Percentiles rank a stretch among this genome's conserved stretches.
These are phyloP conservation scores for Leersia perrieri DNA, from an alignment of 176 grass and related monocot genomes.

Conservation along the genomic window DNA sequence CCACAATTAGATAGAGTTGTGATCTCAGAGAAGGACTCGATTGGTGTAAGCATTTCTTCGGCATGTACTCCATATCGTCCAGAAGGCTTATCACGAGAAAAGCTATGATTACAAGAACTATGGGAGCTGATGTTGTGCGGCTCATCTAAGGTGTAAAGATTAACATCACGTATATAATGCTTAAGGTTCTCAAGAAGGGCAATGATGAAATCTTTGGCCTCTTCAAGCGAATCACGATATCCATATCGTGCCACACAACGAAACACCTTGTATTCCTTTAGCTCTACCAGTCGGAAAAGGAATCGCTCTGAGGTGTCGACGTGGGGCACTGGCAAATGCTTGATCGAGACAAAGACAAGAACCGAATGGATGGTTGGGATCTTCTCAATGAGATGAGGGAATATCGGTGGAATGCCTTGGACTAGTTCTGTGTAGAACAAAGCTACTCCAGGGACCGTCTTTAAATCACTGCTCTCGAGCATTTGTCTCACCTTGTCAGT, in stretches of 20 bases:
- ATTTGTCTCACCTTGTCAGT: neutral
- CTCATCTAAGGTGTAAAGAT: neutral
- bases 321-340: constrained; percentile 30
- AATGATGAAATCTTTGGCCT: neutral
- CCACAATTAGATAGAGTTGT: neutral
- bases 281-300: constrained; percentile 31
- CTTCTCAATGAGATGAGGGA: constrained; percentile 40
- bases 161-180: constrained; percentile 15
- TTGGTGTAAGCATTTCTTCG: constrained; percentile 28
- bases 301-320: constrained; percentile 32
- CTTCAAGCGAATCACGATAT: constrained; percentile 43
- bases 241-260: constrained; percentile 50
- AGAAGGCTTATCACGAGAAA: constrained; percentile 22
- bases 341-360: constrained; percentile 49
- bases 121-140: neutral
- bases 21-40: constrained; percentile 34
- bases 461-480: neutral
- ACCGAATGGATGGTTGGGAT: constrained; percentile 31
- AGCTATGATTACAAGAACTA: neutral
- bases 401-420: constrained; percentile 53
- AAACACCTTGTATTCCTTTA: constrained; percentile 8
- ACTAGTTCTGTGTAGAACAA: constrained; percentile 55
- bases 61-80: constrained; percentile 11
- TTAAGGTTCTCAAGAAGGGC: constrained; percentile 1
- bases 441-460: constrained; percentile 33